Conservation (phyloP, 495 filamentous ascomycete genomes). For the Tuber melanosporum region DNA sequence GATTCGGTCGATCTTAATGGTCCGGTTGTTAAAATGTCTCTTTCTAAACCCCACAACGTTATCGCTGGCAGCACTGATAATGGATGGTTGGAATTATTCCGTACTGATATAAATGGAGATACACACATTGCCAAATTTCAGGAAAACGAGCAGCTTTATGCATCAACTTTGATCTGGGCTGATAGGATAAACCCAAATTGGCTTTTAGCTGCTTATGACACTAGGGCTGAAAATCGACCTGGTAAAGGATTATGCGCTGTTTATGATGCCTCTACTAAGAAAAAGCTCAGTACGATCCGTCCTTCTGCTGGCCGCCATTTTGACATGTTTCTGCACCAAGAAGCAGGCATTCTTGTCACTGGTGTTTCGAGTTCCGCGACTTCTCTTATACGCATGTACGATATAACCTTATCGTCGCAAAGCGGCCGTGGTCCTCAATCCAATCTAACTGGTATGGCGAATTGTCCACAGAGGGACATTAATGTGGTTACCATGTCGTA, state of each 20-base stretch:
- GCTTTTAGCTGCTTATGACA: conserved; percentile 35
- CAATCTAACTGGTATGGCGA: conserved; percentile 43
- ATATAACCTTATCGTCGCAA: not conserved
- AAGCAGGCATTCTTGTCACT: not conserved
- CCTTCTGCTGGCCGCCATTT: conserved; percentile 21
- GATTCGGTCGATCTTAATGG: conserved; percentile 47
- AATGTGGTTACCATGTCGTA: conserved; percentile 69
- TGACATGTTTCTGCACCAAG: conserved; percentile 30
- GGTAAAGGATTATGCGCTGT: not conserved
- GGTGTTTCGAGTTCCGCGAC: not conserved
- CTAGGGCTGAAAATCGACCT: not conserved
- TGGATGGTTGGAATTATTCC: conserved; percentile 48
- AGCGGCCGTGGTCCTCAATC: not conserved
- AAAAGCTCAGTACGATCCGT: conserved; percentile 3
- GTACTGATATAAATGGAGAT: conserved; percentile 24
- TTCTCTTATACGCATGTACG: not conserved
- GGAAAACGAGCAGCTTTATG: conserved; percentile 17
- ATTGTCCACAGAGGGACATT: conserved; percentile 77
- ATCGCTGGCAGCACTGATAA: conserved; percentile 49
- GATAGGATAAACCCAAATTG: conserved; percentile 13
- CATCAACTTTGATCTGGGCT: conserved; percentile 22
- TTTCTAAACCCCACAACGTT: conserved; percentile 24
- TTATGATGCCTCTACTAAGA: not conserved
- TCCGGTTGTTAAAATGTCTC: conserved; percentile 62
- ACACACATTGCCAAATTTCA: conserved; percentile 10